Conservation (phyloP, 768 basidiomycete genomes). For the Boletus reticuloceps region DNA sequence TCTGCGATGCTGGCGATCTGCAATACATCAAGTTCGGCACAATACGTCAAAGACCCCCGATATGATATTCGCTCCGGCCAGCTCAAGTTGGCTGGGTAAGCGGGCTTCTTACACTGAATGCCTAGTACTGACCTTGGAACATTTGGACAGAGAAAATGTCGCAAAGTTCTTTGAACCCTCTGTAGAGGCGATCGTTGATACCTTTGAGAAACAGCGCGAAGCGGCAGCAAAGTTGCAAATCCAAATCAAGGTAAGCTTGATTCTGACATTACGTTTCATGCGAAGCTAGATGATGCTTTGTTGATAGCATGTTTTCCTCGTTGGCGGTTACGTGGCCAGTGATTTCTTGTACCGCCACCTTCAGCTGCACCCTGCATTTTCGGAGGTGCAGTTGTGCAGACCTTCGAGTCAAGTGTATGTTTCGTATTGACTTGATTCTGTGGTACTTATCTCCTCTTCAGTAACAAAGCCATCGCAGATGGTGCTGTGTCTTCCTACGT, state of each 20-base stretch:
- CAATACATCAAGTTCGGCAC: conserved; percentile 41
- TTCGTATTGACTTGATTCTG: background rate
- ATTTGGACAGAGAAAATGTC: conserved; percentile 29
- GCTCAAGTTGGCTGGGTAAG: conserved; percentile 37
- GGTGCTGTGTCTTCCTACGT: conserved; percentile 32
- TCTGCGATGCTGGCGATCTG: conserved; percentile 32
- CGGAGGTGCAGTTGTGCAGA: conserved; percentile 39
- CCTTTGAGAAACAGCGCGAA: conserved; percentile 28
- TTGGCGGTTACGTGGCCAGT: conserved; percentile 49
- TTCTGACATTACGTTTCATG: background rate
- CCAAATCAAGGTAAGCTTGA: conserved; percentile 19
- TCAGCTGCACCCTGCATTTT: conserved; percentile 32
- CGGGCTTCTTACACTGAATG: background rate
- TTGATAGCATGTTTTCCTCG: conserved; percentile 39
- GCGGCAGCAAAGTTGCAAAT: conserved; percentile 20
- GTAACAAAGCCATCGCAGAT: conserved; percentile 50
- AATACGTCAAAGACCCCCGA: conserved; percentile 26
- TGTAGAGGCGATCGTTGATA: conserved; percentile 31
- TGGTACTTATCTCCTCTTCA: conserved; percentile 10
- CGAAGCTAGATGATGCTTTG: background rate
- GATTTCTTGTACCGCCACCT: conserved; percentile 44
- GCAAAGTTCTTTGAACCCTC: conserved; percentile 42
- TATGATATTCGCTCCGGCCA: conserved; percentile 35
- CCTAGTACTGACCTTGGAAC: background rate
- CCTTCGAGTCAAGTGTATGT: conserved; percentile 49